Percentiles rank a stretch among this genome's conserved stretches.
These are phyloP conservation scores for Neurospora sp. DNA, from an alignment of 2,329 filamentous ascomycete genomes.

Conservation along the genomic window DNA sequence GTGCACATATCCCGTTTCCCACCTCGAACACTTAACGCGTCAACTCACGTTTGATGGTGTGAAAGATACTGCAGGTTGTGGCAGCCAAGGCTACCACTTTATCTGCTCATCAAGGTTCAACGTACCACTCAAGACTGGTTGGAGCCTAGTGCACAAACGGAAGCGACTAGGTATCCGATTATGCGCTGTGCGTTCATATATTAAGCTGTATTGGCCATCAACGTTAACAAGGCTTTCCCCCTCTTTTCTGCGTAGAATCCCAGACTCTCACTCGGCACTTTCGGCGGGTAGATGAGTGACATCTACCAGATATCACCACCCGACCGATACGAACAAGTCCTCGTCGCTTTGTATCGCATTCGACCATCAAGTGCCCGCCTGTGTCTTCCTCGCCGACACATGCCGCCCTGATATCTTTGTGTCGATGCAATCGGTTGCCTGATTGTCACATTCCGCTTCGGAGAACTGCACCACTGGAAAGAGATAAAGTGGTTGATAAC, in stretches of 20 bases:
- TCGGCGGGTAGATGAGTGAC: not conserved
- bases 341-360: not conserved
- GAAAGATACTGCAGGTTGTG: not conserved
- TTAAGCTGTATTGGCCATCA: not conserved
- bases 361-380: not conserved
- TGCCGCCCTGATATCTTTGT: not conserved
- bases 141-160: not conserved
- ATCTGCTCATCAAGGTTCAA: not conserved
- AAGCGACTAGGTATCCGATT: not conserved
- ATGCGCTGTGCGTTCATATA: not conserved
- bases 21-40: conserved; percentile 12
- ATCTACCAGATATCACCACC: not conserved
- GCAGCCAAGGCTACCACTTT: not conserved
- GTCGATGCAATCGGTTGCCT: not conserved
- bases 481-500: conserved; percentile 11
- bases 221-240: not conserved
- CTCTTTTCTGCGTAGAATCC: not conserved
- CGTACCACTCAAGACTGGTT: not conserved
- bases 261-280: not conserved
- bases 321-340: too few species aligned
- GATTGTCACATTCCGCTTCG: not conserved
- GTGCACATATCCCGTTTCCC: conserved; percentile 9
- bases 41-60: conserved; percentile 14
- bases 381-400: not conserved
- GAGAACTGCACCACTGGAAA: not conserved